Percentiles rank a stretch among this genome's conserved stretches.
Conservation (phyloP, 192 early-diverging fungal genomes). For the Rhizophagus sp. region DNA sequence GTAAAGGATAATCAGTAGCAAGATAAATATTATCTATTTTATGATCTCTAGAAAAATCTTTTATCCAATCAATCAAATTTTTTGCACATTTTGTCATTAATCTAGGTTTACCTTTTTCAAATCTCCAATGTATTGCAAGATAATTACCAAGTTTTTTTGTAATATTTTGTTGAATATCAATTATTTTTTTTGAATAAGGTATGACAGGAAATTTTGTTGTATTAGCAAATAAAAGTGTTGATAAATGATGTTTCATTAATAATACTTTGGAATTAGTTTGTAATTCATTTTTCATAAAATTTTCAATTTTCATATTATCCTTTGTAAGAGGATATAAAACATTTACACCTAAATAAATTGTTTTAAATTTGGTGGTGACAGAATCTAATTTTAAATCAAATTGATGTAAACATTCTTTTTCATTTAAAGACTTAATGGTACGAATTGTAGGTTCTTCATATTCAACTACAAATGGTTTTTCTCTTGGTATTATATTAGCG, state of each 20-base stretch:
- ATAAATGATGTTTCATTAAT: too few species aligned
- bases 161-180: neutral
- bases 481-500: neutral
- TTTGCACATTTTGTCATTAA: conserved; percentile 2
- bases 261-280: too few species aligned
- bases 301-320: neutral
- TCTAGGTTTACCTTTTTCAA: neutral
- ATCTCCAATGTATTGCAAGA: conserved; percentile 20
- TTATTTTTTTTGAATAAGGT: neutral
- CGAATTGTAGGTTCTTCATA: neutral
- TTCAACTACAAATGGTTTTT: neutral
- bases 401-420: neutral
- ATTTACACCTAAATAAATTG: neutral
- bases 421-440: too few species aligned
- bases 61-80: neutral
- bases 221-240: neutral
- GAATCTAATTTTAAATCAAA: neutral
- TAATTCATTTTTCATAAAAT: neutral
- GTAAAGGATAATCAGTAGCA: neutral
- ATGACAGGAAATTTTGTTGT: neutral
- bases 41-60: neutral
- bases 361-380: neutral
- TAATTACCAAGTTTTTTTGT: neutral
- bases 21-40: neutral
- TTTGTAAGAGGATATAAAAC: neutral